A percentile compares a stretch with the other conserved stretches of the same genome.
Conservation (phyloP, 1,284 basidiomycete genomes). For the Exsudoporus floridanus region DNA sequence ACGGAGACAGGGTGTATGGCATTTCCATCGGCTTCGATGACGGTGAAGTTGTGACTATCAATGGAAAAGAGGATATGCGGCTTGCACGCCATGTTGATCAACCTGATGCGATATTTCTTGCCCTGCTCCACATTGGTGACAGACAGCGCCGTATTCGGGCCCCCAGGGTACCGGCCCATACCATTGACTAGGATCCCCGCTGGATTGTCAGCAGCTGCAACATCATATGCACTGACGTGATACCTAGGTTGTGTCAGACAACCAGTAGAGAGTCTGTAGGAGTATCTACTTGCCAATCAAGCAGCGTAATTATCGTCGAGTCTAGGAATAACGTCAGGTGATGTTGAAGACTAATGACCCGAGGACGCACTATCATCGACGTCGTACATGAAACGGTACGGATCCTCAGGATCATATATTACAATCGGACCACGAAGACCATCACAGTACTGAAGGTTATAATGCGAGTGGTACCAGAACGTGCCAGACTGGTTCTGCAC, state of each 20-base stretch:
- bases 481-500: constrained; percentile 38
- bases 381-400: constrained; percentile 35
- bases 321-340: constrained; percentile 27
- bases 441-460: constrained; percentile 35
- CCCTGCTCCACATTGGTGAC: constrained; percentile 31
- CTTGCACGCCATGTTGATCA: constrained; percentile 30
- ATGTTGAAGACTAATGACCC: background rate
- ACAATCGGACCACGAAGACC: constrained; percentile 32
- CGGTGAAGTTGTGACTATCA: constrained; percentile 36
- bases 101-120: constrained; percentile 36
- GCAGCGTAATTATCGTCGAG: constrained; percentile 39
- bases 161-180: constrained; percentile 40
- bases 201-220: constrained; percentile 23
- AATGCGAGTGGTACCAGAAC: constrained; percentile 50
- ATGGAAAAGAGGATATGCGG: constrained; percentile 35
- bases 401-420: constrained; percentile 40
- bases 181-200: constrained; percentile 51
- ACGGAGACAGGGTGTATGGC: no score
- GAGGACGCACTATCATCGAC: constrained; percentile 37
- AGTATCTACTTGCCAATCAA: constrained; percentile 36
- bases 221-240: constrained; percentile 19
- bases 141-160: constrained; percentile 36
- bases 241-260: constrained; percentile 34
- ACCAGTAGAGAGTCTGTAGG: background rate
- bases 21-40: constrained; percentile 41